Base-by-base conservation (phyloP, 495 filamentous ascomycete species). In the Alectoria sarmentosa region DNA sequence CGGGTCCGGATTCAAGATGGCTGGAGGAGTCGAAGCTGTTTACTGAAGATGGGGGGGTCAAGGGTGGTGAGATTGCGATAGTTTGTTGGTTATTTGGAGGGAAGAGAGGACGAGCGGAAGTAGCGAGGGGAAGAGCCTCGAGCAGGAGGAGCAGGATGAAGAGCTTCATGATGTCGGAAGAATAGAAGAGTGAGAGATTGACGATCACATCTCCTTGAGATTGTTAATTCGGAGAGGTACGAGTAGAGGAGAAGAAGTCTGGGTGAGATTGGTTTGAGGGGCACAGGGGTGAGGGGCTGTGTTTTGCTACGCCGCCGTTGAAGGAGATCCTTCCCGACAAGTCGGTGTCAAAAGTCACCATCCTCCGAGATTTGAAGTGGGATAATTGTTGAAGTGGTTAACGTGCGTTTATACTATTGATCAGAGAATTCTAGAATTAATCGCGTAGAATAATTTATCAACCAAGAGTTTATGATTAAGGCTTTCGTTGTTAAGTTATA, bases 51-150 rank as follows among this genome's bases (percentile, higher is more conserved):
- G 46, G 28, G 19, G 56, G 55, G 13, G 54, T 57, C 32, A 34
- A n/a, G 56, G 65, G 41, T 0, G 52, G 65, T 28, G 42, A 30
- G 52, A 46, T 21, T 41, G 65, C 61, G 14, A 66, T 9, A 28
- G 60, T 8, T 67, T 67, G 60, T 55, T 67, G 60, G 52, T 64
- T 61, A 30, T 55, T 26, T 14, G 30, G n/a, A 21, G 61, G 28
- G 44, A 54, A 34, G 21, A 46, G 17, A 23, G 61, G 55, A 23
- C 7, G 54, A 14, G 56, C 61, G 41, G 23, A 23, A 46, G 26
- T 58, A 1, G 61, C 44, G 34, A 67, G 54, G 0, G 55, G 37
- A 0, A 64, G 36, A 4, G 65, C 36, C 34, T 57, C 30, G 37
- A 67, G 65, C 13, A 58, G 37, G 26, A 63, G 11, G 34, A 64